phyloP scores from a whole-genome alignment of 495 filamentous ascomycete genomes.

The Staphylotrichum tortipilum region DNA sequence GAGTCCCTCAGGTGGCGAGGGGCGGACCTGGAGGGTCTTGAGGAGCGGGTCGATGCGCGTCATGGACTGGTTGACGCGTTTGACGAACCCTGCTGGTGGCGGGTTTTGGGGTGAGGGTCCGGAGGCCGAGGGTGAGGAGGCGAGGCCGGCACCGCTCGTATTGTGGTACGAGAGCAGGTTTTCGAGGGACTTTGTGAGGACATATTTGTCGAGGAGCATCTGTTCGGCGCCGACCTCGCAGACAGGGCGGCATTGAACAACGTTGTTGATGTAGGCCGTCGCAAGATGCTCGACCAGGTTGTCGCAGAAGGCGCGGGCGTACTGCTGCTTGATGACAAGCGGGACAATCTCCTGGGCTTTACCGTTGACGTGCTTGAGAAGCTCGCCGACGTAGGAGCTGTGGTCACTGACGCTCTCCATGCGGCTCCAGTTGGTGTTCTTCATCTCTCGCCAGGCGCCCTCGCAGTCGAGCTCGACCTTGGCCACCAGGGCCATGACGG shows the following conservation, averaged over 20 bases:
- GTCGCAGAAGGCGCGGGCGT: conserved; percentile 89
- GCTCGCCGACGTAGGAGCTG: conserved; percentile 79
- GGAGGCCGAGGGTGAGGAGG: conserved; percentile 24
- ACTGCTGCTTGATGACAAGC: conserved; percentile 83
- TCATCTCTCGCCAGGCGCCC: conserved; percentile 91
- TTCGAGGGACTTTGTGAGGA: conserved; percentile 73
- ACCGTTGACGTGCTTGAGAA: conserved; percentile 61
- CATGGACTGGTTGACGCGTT: conserved; percentile 79
- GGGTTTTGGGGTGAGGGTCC: conserved; percentile 15
- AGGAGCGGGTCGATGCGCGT: conserved; percentile 83
- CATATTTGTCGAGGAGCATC: conserved; percentile 94
- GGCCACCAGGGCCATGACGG: conserved; percentile 73
- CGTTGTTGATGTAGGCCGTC: conserved; percentile 67
- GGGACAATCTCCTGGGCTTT: conserved; percentile 64
- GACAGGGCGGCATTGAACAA: conserved; percentile 82
- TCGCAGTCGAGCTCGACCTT: conserved; percentile 77
- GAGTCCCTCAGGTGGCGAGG: conserved; percentile 82
- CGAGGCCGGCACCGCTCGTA: conserved; percentile 23
- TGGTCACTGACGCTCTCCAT: conserved; percentile 94
- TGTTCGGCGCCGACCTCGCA: conserved; percentile 95
- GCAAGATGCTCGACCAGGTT: conserved; percentile 81
- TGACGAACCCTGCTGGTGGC: conserved; percentile 61
- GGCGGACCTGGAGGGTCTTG: conserved; percentile 92
- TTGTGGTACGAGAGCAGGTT: conserved; percentile 54
- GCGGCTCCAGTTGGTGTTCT: conserved; percentile 88